phyloP scores from a whole-genome alignment of 2,329 filamentous ascomycete species.

The Talaromyces atroroseus region DNA sequence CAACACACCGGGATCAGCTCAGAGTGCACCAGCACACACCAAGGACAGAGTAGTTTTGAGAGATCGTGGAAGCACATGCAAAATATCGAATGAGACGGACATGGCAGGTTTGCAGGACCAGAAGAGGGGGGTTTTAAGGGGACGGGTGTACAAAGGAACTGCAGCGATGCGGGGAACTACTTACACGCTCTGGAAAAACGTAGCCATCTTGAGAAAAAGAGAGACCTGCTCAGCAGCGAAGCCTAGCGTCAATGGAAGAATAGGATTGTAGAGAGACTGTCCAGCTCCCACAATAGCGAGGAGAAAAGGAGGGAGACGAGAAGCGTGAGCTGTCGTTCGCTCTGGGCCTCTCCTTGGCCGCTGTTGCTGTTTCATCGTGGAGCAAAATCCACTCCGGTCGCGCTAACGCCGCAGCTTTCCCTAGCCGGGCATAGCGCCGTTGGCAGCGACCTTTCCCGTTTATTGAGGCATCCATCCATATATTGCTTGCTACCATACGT shows the following conservation, averaged over 20 bases:
- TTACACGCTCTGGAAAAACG: conserved; percentile 48
- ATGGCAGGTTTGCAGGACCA: neutral
- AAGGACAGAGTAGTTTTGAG: conserved; percentile 3
- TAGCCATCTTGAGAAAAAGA: conserved; percentile 34
- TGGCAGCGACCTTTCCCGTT: neutral
- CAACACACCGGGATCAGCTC: neutral
- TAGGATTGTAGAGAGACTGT: neutral
- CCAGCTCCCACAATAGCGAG: conserved; percentile 4
- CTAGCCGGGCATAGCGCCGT: conserved; percentile 1
- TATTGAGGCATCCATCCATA: neutral
- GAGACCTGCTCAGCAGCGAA: conserved; percentile 12
- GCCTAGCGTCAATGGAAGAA: neutral
- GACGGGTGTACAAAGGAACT: conserved; percentile 3
- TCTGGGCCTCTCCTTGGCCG: conserved; percentile 6
- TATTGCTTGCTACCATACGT: neutral
- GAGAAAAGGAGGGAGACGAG: conserved; percentile 3
- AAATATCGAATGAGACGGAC: neutral
- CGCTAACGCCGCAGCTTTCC: neutral
- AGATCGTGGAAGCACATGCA: conserved; percentile 7
- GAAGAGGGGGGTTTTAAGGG: neutral
- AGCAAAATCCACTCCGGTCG: conserved; percentile 8
- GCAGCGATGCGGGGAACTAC: conserved; percentile 21
- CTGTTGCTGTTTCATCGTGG: conserved; percentile 14
- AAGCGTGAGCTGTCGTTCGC: conserved; percentile 11
- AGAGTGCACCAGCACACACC: conserved; percentile 19